Base-by-base conservation (phyloP, 352 stramenopile genomes). In the Phytophthora ramorum region DNA sequence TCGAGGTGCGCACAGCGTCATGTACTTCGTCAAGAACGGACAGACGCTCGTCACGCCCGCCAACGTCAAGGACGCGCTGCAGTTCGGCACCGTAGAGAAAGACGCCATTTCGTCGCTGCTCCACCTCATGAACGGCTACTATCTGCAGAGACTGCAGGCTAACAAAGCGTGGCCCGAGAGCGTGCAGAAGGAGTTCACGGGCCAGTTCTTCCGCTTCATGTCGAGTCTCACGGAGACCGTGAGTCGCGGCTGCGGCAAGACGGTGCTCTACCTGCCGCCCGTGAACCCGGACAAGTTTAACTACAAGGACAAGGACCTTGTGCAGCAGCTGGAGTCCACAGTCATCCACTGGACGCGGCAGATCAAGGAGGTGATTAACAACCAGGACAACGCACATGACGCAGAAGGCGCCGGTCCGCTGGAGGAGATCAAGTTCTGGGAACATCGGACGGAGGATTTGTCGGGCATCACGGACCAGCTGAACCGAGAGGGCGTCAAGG, bases 341-440 rank as follows among this genome's bases (percentile, higher is more conserved):
- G 94, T 98, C 7, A 98, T 99, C 63, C 93, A 98, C 71, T 99
- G 96, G 96, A 99, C 96, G 24, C 75, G 95, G 3, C 96, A 99
- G 68, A 98, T 99, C 67, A 99, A 98, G 65, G 95, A 98, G 58
- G 93, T 99, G 19, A 93, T 98, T 38, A 98, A 98, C 71, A 98
- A 97, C 68, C 93, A 98, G 57, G 91, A 98, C 73, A 97, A 97
- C 38, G 89, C 82, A 0, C 84, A 97, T 52, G 90, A 97, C 50
- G 86, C 89, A 0, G 95, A 98, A 60, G 95, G 84, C 2, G 85
- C 92, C 0, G 95, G 96, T 0, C 96, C 96, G 2, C 66, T 99
- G 0, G 92, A 98, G 65, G 96, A 98, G 75, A 98, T 99, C 65
- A 94, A 98, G 59, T 98, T 98, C 67, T 98, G 96, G 96, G 83